These are phyloP conservation scores for Macrolepiota albuminosa DNA, from an alignment of 768 basidiomycete genomes.

Conservation along the genomic window DNA sequence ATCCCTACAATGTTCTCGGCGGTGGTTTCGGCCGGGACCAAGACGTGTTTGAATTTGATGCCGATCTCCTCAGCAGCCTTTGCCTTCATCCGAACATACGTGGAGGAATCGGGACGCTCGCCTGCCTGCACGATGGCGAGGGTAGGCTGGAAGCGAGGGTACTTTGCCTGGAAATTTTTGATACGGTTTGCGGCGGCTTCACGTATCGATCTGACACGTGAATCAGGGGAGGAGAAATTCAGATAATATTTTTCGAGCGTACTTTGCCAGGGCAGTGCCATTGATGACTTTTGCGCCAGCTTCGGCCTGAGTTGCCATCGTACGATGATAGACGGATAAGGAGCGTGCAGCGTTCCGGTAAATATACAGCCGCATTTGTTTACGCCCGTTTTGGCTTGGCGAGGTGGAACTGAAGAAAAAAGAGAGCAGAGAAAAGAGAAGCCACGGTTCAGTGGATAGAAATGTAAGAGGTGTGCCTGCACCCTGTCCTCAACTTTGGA, in stretches of 20 bases:
- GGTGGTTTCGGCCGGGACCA: constrained; percentile 59
- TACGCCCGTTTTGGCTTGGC: constrained; percentile 18
- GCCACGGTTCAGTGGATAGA: neutral
- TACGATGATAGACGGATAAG: constrained; percentile 35
- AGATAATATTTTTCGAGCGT: constrained; percentile 17
- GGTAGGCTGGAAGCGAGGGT: constrained; percentile 87
- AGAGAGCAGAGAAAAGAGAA: constrained; percentile 1
- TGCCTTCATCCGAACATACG: constrained; percentile 96
- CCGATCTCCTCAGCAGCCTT: constrained; percentile 95
- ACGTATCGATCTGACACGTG: constrained; percentile 64
- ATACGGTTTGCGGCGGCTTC: constrained; percentile 70
- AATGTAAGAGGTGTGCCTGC: constrained; percentile 11
- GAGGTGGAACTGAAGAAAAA: neutral
- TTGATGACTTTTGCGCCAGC: constrained; percentile 60
- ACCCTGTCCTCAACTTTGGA: constrained; percentile 5
- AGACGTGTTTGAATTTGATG: constrained; percentile 80
- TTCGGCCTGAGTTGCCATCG: constrained; percentile 30
- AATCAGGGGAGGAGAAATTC: neutral
- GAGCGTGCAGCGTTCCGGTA: constrained; percentile 14
- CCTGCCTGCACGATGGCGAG: constrained; percentile 95
- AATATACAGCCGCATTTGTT: constrained; percentile 21
- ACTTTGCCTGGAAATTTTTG: constrained; percentile 52
- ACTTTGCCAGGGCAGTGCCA: constrained; percentile 85
- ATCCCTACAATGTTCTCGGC: constrained; percentile 72
- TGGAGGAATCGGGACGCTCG: constrained; percentile 81